These are phyloP conservation scores for Fusarium sp. DNA, from an alignment of 2,329 filamentous ascomycete genomes.

Conservation along the genomic window DNA sequence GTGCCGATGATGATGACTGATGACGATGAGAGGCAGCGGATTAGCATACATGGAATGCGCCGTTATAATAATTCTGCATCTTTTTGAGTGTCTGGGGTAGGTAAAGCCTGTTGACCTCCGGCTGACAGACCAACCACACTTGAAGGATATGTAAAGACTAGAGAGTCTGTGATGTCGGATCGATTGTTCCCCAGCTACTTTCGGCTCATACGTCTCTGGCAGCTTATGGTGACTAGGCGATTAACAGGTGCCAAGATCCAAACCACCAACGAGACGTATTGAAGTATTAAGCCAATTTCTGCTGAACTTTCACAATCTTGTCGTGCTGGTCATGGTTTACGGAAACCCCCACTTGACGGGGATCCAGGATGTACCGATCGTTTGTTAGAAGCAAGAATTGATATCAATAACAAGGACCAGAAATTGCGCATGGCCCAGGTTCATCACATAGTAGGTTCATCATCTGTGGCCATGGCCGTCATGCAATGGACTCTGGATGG, in stretches of 20 bases:
- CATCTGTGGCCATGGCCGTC: not conserved
- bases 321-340: slow-evolving; percentile 4
- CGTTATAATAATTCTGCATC: not conserved
- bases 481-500: not conserved
- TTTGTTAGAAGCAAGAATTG: not conserved
- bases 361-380: slow-evolving; percentile 4
- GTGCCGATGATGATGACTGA: slow-evolving; percentile 29
- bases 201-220: not conserved
- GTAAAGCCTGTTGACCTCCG: not conserved
- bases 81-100: not conserved
- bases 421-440: not conserved
- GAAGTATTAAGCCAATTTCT: not conserved
- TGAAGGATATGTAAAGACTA: not conserved
- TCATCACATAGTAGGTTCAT: not conserved
- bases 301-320: not conserved
- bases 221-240: not conserved
- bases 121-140: not conserved
- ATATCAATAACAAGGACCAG: not conserved
- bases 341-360: slow-evolving; percentile 19
- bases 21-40: slow-evolving; percentile 22
- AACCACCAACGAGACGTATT: not conserved
- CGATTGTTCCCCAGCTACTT: not conserved
- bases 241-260: not conserved
- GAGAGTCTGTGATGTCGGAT: not conserved
- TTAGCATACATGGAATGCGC: not conserved